These are phyloP conservation scores for Geotrichum histeridarum DNA, from an alignment of 1,139 yeast genomes.

Conservation along the genomic window DNA sequence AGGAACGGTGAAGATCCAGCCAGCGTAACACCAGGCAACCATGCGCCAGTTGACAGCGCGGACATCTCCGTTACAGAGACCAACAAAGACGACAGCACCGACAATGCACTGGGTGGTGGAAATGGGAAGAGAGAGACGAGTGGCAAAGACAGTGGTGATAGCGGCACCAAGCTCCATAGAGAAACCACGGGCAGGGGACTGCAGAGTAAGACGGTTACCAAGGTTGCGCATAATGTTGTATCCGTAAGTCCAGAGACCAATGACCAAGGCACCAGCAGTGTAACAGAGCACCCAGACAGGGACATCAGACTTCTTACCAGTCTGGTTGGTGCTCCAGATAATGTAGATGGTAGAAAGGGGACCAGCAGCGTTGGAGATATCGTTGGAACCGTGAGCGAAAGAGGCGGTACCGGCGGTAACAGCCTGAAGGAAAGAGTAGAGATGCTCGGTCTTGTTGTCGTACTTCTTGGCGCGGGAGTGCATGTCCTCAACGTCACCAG, in stretches of 20 bases:
- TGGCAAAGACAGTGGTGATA: constrained; percentile 67
- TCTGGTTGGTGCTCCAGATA: constrained; percentile 54
- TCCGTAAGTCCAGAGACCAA: constrained; percentile 72
- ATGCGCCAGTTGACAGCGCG: constrained; percentile 73
- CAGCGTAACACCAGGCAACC: constrained; percentile 65
- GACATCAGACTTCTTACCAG: constrained; percentile 49
- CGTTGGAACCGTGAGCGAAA: constrained; percentile 75
- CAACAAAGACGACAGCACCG: constrained; percentile 74
- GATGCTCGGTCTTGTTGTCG: constrained; percentile 65
- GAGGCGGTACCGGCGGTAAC: constrained; percentile 77
- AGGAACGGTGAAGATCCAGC: constrained; percentile 73
- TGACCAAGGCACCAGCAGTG: constrained; percentile 61
- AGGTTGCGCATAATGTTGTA: constrained; percentile 65
- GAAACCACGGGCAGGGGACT: constrained; percentile 79
- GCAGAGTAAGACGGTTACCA: constrained; percentile 71
- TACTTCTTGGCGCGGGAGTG: constrained; percentile 59
- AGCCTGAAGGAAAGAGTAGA: constrained; percentile 66
- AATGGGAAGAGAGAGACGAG: constrained; percentile 65
- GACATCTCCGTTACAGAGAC: constrained; percentile 61
- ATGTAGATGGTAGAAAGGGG: constrained; percentile 64
- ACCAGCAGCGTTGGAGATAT: constrained; percentile 74
- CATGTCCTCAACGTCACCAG: constrained; percentile 44
- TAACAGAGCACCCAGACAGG: constrained; percentile 70
- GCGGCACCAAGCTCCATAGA: constrained; percentile 78
- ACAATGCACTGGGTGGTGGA: constrained; percentile 79